These are phyloP conservation scores for Hanseniaspora clermontiae DNA, from an alignment of 805 yeast species.

Conservation along the genomic window DNA sequence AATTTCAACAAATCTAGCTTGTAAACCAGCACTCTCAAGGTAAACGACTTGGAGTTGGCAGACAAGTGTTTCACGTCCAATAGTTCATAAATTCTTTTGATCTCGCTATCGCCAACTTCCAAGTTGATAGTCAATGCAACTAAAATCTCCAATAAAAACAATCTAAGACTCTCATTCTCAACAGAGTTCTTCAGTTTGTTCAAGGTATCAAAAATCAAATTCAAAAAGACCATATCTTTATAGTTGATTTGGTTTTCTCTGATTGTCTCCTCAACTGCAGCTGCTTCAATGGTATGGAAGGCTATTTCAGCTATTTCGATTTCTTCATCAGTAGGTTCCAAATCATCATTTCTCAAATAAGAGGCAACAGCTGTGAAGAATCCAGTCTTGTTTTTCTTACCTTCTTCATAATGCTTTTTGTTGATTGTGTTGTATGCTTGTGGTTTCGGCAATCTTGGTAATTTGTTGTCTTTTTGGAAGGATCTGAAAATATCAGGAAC, in stretches of 20 bases:
- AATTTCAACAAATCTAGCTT: conserved; percentile 22
- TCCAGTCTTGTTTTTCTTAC: conserved; percentile 43
- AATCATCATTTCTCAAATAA: conserved; percentile 79
- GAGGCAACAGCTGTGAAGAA: conserved; percentile 85
- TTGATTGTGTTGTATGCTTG: conserved; percentile 55
- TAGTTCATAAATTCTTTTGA: conserved; percentile 18
- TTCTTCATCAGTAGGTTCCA: conserved; percentile 89
- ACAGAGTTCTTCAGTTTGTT: conserved; percentile 36
- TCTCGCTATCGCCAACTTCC: conserved; percentile 27
- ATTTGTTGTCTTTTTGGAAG: conserved; percentile 44
- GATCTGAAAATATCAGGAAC: conserved; percentile 52
- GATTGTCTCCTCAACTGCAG: conserved; percentile 47
- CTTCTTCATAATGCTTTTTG: conserved; percentile 34
- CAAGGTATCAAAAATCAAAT: conserved; percentile 27
- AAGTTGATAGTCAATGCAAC: conserved; percentile 22
- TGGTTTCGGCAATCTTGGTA: conserved; percentile 47
- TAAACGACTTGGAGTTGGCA: conserved; percentile 21
- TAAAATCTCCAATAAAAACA: conserved; percentile 37
- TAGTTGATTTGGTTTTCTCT: conserved; percentile 33
- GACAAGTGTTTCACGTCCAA: conserved; percentile 16
- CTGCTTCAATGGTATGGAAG: conserved; percentile 65
- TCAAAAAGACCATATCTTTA: conserved; percentile 23
- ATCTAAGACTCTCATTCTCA: conserved; percentile 35
- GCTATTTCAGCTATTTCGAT: conserved; percentile 76
- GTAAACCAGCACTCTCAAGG: conserved; percentile 32